Conservation (phyloP, 768 basidiomycete species). For the Tulasnella sp. region DNA sequence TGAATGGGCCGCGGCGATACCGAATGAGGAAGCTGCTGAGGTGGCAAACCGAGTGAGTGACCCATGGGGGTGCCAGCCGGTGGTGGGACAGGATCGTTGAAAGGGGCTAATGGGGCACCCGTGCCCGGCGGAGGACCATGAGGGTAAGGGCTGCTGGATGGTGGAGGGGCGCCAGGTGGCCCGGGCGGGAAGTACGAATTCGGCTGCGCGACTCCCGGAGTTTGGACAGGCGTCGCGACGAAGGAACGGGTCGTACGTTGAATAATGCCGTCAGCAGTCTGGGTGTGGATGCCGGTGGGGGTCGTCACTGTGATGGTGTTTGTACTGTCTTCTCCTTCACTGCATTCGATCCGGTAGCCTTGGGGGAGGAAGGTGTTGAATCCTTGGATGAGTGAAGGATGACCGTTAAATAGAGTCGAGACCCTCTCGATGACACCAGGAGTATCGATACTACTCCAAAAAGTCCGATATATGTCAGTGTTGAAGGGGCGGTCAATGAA, state of each 20-base stretch:
- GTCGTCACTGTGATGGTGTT: constrained; percentile 35
- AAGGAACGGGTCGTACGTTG: constrained; percentile 9
- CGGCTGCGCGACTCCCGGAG: neutral
- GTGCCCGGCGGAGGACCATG: neutral
- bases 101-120: neutral
- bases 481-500: neutral
- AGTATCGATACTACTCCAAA: constrained; percentile 76
- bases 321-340: constrained; percentile 25
- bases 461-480: neutral
- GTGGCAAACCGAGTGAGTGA: neutral
- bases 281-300: constrained; percentile 31
- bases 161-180: neutral
- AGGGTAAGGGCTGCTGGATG: neutral
- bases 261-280: constrained; percentile 23
- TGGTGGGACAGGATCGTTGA: constrained; percentile 4
- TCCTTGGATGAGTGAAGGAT: constrained; percentile 86
- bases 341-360: constrained; percentile 83
- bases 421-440: constrained; percentile 96
- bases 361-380: constrained; percentile 97
- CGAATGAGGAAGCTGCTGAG: constrained; percentile 4
- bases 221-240: neutral
- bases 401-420: constrained; percentile 84
- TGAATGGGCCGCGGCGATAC: constrained; percentile 4
- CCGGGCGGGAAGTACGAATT: neutral
- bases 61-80: neutral